Percentiles rank a stretch among this genome's conserved stretches.
Conservation (phyloP, 768 basidiomycete genomes). For the Amanita inopinata region DNA sequence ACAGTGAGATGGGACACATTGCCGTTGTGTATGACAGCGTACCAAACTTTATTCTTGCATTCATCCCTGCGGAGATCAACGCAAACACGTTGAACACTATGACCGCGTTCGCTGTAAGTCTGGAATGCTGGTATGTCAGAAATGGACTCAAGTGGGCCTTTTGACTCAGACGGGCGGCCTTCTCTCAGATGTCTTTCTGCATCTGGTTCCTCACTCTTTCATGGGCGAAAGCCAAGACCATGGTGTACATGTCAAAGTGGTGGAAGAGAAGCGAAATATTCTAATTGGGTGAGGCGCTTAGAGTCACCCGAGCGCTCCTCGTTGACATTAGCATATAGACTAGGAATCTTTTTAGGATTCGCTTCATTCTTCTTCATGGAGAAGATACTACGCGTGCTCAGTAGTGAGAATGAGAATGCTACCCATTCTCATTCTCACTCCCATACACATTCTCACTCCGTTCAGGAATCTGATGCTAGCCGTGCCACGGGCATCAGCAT, state of each 20-base stretch:
- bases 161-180: slow-evolving; percentile 69
- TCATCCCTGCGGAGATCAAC: slow-evolving; percentile 85
- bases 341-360: slow-evolving; percentile 81
- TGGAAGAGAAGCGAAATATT: slow-evolving; percentile 88
- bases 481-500: slow-evolving; percentile 18
- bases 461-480: slow-evolving; percentile 21
- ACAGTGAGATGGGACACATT: slow-evolving; percentile 1
- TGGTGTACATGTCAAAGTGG: slow-evolving; percentile 69
- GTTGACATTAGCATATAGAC: slow-evolving; percentile 25
- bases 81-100: slow-evolving; percentile 82
- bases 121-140: slow-evolving; percentile 9
- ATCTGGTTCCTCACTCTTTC: slow-evolving; percentile 86
- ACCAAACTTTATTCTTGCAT: slow-evolving; percentile 90
- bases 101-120: slow-evolving; percentile 83
- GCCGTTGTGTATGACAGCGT: slow-evolving; percentile 36
- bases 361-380: slow-evolving; percentile 91
- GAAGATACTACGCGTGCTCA: slow-evolving; percentile 77
- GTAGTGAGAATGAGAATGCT: slow-evolving; percentile 43
- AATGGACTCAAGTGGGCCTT: slow-evolving; percentile 2
- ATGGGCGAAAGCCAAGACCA: slow-evolving; percentile 77
- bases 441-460: slow-evolving; percentile 32
- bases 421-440: slow-evolving; percentile 58
- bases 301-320: slow-evolving; percentile 13
- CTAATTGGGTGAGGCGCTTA: slow-evolving; percentile 82
- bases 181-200: slow-evolving; percentile 87